A percentile compares a stretch with the other conserved stretches of the same genome.
Evolutionary conservation across 2,329 filamentous ascomycete genomes (phyloP).

Genomic region (Xenoacremonium recifei): DNA sequence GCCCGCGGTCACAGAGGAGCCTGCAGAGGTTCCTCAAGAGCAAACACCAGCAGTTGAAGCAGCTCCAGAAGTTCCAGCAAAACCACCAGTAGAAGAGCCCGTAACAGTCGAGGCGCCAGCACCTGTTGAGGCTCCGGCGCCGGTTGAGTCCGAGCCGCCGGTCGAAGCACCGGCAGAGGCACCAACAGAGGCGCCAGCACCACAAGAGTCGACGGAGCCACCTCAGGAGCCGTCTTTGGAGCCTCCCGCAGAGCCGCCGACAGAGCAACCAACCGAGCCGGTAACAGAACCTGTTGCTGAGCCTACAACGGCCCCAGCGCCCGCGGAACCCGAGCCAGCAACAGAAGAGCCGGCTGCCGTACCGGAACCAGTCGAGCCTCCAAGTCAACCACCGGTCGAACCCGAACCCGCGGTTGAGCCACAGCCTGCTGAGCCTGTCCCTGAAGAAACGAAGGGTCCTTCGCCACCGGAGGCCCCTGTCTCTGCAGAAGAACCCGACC

Average conservation of each 20-base stretch:
- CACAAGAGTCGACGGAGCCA: too few relatives aligned
- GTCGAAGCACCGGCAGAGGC: conserved; percentile 3
- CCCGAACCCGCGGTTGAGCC: too few relatives aligned
- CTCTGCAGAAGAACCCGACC: too few relatives aligned
- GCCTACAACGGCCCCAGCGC: background rate
- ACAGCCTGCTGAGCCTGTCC: too few relatives aligned
- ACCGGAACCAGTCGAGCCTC: too few relatives aligned
- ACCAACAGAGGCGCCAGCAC: conserved; percentile 1
- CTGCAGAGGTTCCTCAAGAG: background rate
- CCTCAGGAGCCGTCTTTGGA: conserved; percentile 5
- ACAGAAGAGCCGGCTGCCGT: background rate
- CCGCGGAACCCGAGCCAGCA: conserved; percentile 1
- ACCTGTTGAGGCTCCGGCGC: background rate
- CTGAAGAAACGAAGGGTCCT: too few relatives aligned
- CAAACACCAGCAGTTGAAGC: background rate
- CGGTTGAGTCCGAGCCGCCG: background rate
- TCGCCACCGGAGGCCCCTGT: too few relatives aligned
- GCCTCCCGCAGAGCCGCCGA: background rate
- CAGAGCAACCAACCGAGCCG: conserved; percentile 1
- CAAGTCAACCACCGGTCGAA: conserved; percentile 1
- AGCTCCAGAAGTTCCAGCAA: background rate
- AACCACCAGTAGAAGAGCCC: conserved; percentile 5
- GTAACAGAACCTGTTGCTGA: conserved; percentile 3
- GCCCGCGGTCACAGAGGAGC: background rate
- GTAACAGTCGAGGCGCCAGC: background rate